phyloP scores from a whole-genome alignment of 148 eudicot genomes.

The Vaccinium darrowii region DNA sequence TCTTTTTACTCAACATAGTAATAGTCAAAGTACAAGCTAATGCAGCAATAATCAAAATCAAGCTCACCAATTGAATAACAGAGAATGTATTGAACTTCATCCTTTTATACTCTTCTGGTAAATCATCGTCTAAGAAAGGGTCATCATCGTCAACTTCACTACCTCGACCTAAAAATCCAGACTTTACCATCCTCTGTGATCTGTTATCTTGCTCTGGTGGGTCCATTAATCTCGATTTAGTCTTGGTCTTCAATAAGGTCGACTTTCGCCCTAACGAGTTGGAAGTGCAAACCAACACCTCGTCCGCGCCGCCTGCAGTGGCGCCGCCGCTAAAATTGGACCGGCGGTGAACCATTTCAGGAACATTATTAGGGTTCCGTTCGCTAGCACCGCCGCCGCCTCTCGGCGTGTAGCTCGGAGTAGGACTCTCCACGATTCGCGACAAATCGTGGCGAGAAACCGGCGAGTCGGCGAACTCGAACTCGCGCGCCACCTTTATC shows the following conservation, averaged over 20 bases:
- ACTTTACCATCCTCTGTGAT: constrained; percentile 41
- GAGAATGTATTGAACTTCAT: constrained; percentile 45
- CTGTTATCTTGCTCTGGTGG: constrained; percentile 49
- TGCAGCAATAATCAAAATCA: constrained; percentile 56
- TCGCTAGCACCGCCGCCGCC: constrained; percentile 25
- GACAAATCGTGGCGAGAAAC: constrained; percentile 16
- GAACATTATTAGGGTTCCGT: background rate
- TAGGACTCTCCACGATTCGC: constrained; percentile 32
- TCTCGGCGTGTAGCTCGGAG: constrained; percentile 39
- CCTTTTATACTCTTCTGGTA: constrained; percentile 72
- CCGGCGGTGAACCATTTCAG: constrained; percentile 19
- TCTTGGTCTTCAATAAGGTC: constrained; percentile 42
- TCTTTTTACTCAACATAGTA: constrained; percentile 23
- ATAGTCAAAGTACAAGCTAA: constrained; percentile 62
- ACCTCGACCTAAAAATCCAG: constrained; percentile 43
- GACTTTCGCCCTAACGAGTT: constrained; percentile 51
- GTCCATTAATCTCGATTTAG: constrained; percentile 81
- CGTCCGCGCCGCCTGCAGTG: constrained; percentile 31
- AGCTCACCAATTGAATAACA: constrained; percentile 54
- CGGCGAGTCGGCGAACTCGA: constrained; percentile 26
- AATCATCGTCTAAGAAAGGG: constrained; percentile 75
- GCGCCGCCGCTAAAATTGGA: constrained; percentile 19
- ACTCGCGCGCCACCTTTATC: background rate
- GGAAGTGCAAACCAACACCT: constrained; percentile 57
- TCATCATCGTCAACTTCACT: constrained; percentile 83